Evolutionary conservation across 345 rosid genomes (phyloP), one percentile per base, ranked within the genome.

Genomic region (Anastatica hierochuntica): DNA sequence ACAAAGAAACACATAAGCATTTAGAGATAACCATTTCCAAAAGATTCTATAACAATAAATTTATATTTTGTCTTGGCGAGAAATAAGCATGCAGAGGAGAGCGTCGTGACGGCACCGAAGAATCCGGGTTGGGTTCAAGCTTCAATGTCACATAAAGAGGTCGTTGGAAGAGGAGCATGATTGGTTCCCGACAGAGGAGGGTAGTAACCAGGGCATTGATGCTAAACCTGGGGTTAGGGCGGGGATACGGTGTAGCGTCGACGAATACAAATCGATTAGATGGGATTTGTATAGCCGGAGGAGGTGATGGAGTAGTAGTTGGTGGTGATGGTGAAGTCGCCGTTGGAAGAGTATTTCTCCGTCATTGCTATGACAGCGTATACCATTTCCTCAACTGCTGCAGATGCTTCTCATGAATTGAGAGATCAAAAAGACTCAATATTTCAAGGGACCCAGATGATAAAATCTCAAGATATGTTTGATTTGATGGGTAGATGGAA

Each of bases 221-320:
- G 81, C 34, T 67, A 69, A 10, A n/a, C n/a, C n/a, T n/a, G n/a
- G 62, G 71, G 64, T 69, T 70, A 44, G 77, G 83, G 4, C 74
- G 20, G 1, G 83, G 81, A 60, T 68, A 81, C 8, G 95, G 87
- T 8, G 97, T 79, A 8, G 82, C 89, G 5, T 88, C 85, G 1
- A 88, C 73, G 65, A 82, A 77, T 5, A 78, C 79, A 55, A 75
- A 76, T 13, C 78, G 80, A 51, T 76, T 84, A 29, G 83, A 3
- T 29, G 52, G 8, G 31, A 10, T 15, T 31, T 30, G 26, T 24
- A 8, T 49, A 3, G 26, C 2, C 39, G 53, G 74, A 13, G 50
- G 53, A 2, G 75, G 66, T 2, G 84, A 76, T 4, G 81, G 77
- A 0, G 81, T 77, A 29, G 75, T 63, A 14, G 49, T 43, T 24